Conservation (phyloP, 75 land plant species). For the Sequoiadendron giganteum region DNA sequence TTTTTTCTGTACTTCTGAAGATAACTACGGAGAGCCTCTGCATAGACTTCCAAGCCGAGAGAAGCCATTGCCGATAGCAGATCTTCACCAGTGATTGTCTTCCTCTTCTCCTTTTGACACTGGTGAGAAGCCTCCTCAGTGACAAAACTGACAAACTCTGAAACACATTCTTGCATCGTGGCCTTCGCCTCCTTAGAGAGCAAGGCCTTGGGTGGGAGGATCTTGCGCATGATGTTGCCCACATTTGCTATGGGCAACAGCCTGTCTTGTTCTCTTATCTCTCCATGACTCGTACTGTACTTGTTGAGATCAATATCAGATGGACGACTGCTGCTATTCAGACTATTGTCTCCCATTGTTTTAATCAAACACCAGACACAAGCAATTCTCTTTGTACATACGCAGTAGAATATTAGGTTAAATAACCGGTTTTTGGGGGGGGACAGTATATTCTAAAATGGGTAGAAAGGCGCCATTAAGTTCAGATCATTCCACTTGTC, state of each 20-base stretch:
- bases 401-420: too few relatives aligned
- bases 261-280: slow-evolving; percentile 51
- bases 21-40: slow-evolving; percentile 42
- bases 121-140: too few relatives aligned
- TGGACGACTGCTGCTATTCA: too few relatives aligned
- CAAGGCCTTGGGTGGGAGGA: slow-evolving; percentile 58
- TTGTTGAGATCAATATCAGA: too few relatives aligned
- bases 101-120: slow-evolving; percentile 53
- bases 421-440: too few relatives aligned
- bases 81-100: slow-evolving; percentile 69
- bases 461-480: too few relatives aligned
- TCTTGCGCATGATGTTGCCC: slow-evolving; percentile 65
- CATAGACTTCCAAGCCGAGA: slow-evolving; percentile 65
- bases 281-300: too few relatives aligned
- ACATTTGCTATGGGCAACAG: slow-evolving; percentile 67
- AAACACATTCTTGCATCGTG: slow-evolving; percentile 15
- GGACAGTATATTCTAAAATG: too few relatives aligned
- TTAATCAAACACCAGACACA: too few relatives aligned
- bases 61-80: slow-evolving; percentile 62
- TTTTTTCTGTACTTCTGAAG: slow-evolving; percentile 51
- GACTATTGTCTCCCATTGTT: too few relatives aligned
- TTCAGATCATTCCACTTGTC: too few relatives aligned
- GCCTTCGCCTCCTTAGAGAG: slow-evolving; percentile 70
- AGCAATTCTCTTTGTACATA: too few relatives aligned
- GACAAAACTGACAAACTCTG: slow-evolving; percentile 42